These are phyloP conservation scores for Fomes fomentarius DNA, from an alignment of 1,284 basidiomycete species.

Conservation along the genomic window DNA sequence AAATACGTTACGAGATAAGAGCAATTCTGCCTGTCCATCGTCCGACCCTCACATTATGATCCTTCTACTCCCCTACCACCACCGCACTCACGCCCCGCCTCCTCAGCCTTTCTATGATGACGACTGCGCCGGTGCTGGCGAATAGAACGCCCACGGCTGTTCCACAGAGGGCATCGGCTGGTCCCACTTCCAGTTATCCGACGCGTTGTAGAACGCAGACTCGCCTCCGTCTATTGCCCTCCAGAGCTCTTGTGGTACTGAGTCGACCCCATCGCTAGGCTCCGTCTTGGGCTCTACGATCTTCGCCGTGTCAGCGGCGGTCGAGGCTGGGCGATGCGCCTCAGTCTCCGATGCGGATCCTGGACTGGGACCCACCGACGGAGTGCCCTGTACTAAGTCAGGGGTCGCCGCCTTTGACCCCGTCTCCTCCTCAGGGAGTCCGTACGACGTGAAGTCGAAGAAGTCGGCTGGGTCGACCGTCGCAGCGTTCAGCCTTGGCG, in stretches of 20 bases:
- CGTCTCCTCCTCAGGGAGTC: constrained; percentile 54
- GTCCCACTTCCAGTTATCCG: constrained; percentile 74
- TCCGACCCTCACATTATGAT: not conserved
- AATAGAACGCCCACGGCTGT: constrained; percentile 73
- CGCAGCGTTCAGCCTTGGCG: constrained; percentile 5
- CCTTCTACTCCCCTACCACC: not conserved
- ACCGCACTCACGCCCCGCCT: not conserved
- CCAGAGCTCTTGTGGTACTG: constrained; percentile 60
- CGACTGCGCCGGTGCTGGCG: no score
- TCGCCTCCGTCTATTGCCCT: constrained; percentile 78
- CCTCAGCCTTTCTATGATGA: constrained; percentile 10
- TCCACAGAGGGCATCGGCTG: constrained; percentile 63
- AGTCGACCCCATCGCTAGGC: constrained; percentile 44
- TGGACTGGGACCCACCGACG: constrained; percentile 71
- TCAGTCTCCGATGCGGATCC: constrained; percentile 66
- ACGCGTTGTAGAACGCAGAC: constrained; percentile 63
- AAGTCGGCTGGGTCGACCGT: constrained; percentile 41
- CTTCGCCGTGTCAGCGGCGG: constrained; percentile 31
- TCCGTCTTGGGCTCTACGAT: constrained; percentile 31
- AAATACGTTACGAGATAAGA: constrained; percentile 32
- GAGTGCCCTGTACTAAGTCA: constrained; percentile 68
- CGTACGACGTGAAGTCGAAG: constrained; percentile 70
- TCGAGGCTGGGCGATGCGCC: constrained; percentile 41
- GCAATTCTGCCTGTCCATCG: constrained; percentile 13
- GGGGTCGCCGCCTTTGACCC: constrained; percentile 67